Conservation (phyloP, 257 asterid genomes). For the Eucommia ulmoides region DNA sequence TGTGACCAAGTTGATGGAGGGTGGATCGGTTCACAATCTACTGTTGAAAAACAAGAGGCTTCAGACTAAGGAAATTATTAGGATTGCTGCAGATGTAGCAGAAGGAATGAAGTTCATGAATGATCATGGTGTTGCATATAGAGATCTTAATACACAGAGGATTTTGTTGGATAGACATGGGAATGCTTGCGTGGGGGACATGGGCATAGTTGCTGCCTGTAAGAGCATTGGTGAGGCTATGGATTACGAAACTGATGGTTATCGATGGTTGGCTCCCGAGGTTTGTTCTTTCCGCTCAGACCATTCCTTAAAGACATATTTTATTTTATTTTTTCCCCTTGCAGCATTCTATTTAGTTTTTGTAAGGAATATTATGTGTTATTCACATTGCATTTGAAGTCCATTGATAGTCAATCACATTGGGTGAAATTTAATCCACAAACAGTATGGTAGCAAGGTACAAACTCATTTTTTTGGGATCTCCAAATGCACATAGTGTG, state of each 20-base stretch:
- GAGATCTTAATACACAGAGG: slow-evolving; percentile 83
- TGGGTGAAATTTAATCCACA: too few species aligned
- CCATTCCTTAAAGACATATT: too few species aligned
- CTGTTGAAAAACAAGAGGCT: slow-evolving; percentile 67
- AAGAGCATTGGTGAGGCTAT: slow-evolving; percentile 72
- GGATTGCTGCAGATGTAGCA: slow-evolving; percentile 64
- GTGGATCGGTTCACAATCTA: slow-evolving; percentile 73
- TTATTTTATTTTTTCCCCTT: too few species aligned
- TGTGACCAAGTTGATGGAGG: slow-evolving; percentile 83
- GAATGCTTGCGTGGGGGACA: slow-evolving; percentile 87
- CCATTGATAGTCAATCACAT: too few species aligned
- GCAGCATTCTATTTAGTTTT: too few species aligned
- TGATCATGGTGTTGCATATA: slow-evolving; percentile 78
- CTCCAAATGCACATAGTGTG: too few species aligned
- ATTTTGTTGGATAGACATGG: slow-evolving; percentile 75
- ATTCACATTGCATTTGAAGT: too few species aligned
- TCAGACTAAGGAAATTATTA: slow-evolving; percentile 53
- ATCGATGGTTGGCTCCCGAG: slow-evolving; percentile 99
- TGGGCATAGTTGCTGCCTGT: slow-evolving; percentile 90
- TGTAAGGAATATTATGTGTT: too few species aligned
- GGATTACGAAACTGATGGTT: slow-evolving; percentile 99
- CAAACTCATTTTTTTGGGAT: too few species aligned
- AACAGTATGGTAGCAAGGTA: too few species aligned
- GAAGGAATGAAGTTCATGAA: slow-evolving; percentile 89
- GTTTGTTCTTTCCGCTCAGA: slow-evolving; percentile 37